Conservation (phyloP, 768 basidiomycete species). For the Amanita pseudoporphyria region DNA sequence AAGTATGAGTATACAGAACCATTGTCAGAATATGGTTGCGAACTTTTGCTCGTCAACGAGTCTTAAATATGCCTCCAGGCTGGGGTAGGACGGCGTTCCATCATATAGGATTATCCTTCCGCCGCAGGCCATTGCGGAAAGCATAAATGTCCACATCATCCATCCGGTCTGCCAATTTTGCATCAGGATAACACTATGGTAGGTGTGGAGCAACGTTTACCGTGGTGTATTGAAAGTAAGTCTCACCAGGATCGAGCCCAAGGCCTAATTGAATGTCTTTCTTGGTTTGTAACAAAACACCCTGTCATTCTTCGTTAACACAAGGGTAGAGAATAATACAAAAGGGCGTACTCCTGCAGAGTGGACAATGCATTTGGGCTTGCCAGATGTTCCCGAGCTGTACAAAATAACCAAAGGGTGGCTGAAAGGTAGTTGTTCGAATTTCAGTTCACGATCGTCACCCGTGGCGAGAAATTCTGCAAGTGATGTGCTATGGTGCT, state of each 20-base stretch:
- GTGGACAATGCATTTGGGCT: slow-evolving; percentile 81
- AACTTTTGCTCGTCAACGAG: slow-evolving; percentile 35
- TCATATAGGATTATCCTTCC: slow-evolving; percentile 36
- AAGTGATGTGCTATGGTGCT: slow-evolving; percentile 29
- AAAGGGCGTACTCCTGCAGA: slow-evolving; percentile 47
- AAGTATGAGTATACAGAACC: background rate
- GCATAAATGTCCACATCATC: slow-evolving; percentile 19
- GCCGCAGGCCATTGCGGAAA: slow-evolving; percentile 26
- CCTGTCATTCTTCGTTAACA: slow-evolving; percentile 27
- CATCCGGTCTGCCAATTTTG: slow-evolving; percentile 58
- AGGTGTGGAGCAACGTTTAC: slow-evolving; percentile 22
- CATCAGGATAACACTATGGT: background rate
- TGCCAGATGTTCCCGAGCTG: slow-evolving; percentile 81
- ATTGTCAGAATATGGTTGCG: slow-evolving; percentile 20
- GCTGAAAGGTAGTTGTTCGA: slow-evolving; percentile 66
- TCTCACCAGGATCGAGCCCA: slow-evolving; percentile 36
- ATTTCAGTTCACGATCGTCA: slow-evolving; percentile 42
- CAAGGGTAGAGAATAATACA: background rate
- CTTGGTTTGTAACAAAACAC: slow-evolving; percentile 60
- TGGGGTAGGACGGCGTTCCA: slow-evolving; percentile 44
- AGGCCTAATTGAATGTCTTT: slow-evolving; percentile 44
- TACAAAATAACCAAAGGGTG: slow-evolving; percentile 80
- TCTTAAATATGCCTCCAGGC: slow-evolving; percentile 29
- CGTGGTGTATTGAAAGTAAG: slow-evolving; percentile 69
- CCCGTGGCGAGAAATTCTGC: slow-evolving; percentile 41